Evolutionary conservation across 2,329 filamentous ascomycete species (phyloP), one percentile per base, ranked within the genome.

Genomic region (Ophiostoma angusticollis): DNA sequence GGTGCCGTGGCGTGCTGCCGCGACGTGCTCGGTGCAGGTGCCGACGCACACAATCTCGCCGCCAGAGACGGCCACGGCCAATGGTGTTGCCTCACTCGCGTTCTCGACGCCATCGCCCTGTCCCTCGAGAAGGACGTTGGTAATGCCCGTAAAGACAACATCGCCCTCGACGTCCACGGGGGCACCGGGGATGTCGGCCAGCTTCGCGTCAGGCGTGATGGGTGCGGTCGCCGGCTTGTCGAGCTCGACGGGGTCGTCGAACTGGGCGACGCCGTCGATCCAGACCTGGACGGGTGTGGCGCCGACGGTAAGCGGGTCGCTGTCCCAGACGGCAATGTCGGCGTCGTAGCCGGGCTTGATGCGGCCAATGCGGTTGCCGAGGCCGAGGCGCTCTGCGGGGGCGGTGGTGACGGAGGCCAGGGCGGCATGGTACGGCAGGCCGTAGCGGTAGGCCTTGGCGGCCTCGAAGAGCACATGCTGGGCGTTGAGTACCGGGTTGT

Each of bases 391-490:
- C 36, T 72, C 68, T 2, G 74, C 74, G 0, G 74, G 72, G 0
- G 70, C 68, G 1, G 67, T 68, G 0, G 74, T 78, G 8, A 78
- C 72, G 18, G 68, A 60, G 1, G 72, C 65, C 5, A 78, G 52
- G 1, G 74, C 74, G 3, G 62, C 70, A 40, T 78, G 71, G 47
- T 77, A 77, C 0, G 73, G 70, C 40, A 78, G 59, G 1, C 74
- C 73, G 45, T 74, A 78, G 35, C 67, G 68, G 48, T 72, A 71
- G 2, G 58, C 69, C 54, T 74, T 75, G 35, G 70, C 72, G 8
- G 72, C 72, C 50, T 77, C 78, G 34, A 80, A 78, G 1, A 81
- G 60, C 3, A 82, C 74, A 45, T 81, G 77, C 53, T 81, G 78
- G 1, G 76, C 76, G 47, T 80, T 81, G 39, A 80, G 55, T 0